Evolutionary conservation across 2,329 filamentous ascomycete genomes (phyloP), one percentile per base, ranked within the genome.

Genomic region (Alternaria sp.): DNA sequence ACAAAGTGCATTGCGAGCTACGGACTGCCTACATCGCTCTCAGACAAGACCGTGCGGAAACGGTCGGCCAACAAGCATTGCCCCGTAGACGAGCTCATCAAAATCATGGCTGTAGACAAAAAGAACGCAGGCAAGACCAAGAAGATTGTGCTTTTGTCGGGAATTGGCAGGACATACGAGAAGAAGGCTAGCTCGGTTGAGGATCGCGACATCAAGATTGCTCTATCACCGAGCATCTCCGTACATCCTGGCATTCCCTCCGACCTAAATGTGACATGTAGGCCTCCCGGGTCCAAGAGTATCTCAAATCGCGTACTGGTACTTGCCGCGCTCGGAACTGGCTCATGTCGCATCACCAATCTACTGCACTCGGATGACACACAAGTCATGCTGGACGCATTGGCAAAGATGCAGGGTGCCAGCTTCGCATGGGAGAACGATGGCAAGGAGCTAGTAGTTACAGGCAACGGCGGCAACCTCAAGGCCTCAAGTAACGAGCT

Each of bases 81-180:
- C 76, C 90, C 92, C 0, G 92, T 97, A 3, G 92, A 97, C 69
- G 86, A 91, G 36, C 81, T 99, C 53, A 85, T 99, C 58, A 86
- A 90, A 67, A 97, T 97, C 77, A 99, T 99, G 95, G 93, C 91
- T 0, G 91, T 99, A 9, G 95, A 99, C 81, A 99, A 99, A 86
- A 99, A 99, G 84, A 99, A 99, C 68, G 92, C 97, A 45, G 95
- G 95, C 2, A 87, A 87, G 60, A 93, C 94, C 80, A 99, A 99
- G 85, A 98, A 97, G 81, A 91, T 99, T 65, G 94, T 97, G 7
- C 86, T 99, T 8, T 85, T 99, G 11, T 94, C 93, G 1, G 91
- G 91, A 12, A 97, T 99, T 75, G 95, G 95, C 59, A 88, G 90
- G 72, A 96, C 93, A 0, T 82, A 94, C 74, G 95, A 99, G 81